Evolutionary conservation across 2,329 filamentous ascomycete genomes (phyloP), one percentile per base, ranked within the genome.

Genomic region (Trichoderma semiorbis): DNA sequence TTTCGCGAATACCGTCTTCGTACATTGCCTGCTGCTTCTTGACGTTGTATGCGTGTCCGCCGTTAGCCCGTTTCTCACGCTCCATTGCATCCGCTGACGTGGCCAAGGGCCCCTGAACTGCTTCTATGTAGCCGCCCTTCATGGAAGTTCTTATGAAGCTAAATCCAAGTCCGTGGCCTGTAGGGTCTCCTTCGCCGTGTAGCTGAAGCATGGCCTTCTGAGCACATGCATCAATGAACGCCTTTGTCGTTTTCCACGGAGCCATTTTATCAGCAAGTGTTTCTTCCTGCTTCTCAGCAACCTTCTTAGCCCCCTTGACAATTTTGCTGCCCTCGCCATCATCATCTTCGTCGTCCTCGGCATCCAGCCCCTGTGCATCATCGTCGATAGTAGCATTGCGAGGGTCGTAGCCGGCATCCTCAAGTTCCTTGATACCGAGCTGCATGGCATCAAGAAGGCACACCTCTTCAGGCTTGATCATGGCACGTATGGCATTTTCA

Each of bases 81-180:
- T 94, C 92, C 73, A 95, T 93, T 78, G 93, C 95, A 80, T 97
- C 94, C 24, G 94, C 94, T 11, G 89, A 90, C 3, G 89, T 91
- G 8, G 89, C 88, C 50, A 89, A 82, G 3, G 89, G 89, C 2
- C 89, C 89, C 71, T 89, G 88, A 30, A 97, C 89, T 24, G 94
- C 92, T 78, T 95, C 93, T 81, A 98, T 88, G 73, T 90, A 99
- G 0, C 96, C 96, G 73, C 96, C 96, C 82, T 99, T 99, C 96
- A 99, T 99, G 1, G 94, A 97, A 0, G 95, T 98, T 78, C 96
- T 94, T 80, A 99, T 95, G 81, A 99, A 98, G 79, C 93, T 98
- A 84, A 98, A 97, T 3, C 93, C 96, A 72, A 98, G 90, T 2
- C 96, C 96, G 77, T 95, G 92, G 28, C 94, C 94, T 0, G 95